Percentiles rank a stretch among this genome's conserved stretches.
These are phyloP conservation scores for Cladosporium phlei DNA, from an alignment of 2,329 filamentous ascomycete genomes.

Conservation along the genomic window DNA sequence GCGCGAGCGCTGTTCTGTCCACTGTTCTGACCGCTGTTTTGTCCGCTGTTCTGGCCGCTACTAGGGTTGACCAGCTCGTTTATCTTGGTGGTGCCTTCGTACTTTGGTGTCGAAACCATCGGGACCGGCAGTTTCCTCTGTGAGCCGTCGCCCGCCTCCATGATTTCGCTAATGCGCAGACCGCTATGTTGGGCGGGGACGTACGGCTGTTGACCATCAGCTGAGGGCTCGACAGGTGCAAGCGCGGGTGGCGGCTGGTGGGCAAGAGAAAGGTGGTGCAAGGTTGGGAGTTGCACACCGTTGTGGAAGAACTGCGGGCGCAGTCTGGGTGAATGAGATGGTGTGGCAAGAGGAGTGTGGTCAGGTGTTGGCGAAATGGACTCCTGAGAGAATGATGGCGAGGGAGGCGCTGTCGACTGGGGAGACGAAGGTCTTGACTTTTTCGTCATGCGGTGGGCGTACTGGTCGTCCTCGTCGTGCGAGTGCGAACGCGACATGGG, in stretches of 20 bases:
- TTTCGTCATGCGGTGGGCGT: slow-evolving; percentile 71
- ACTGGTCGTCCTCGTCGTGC: slow-evolving; percentile 76
- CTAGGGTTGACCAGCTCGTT: slow-evolving; percentile 70
- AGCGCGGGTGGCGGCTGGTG: slow-evolving; percentile 56
- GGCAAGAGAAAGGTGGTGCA: slow-evolving; percentile 67
- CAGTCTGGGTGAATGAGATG: slow-evolving; percentile 88
- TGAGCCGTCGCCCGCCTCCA: slow-evolving; percentile 79
- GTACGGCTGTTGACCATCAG: slow-evolving; percentile 56
- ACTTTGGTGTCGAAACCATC: slow-evolving; percentile 58
- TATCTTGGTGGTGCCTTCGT: slow-evolving; percentile 54
- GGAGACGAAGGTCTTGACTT: slow-evolving; percentile 89
- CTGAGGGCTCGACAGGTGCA: slow-evolving; percentile 65
- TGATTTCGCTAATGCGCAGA: slow-evolving; percentile 85
- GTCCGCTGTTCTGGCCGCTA: slow-evolving; percentile 65
- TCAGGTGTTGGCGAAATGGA: slow-evolving; percentile 93
- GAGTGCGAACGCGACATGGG: slow-evolving; percentile 90
- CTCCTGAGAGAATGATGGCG: slow-evolving; percentile 93
- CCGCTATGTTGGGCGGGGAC: slow-evolving; percentile 57
- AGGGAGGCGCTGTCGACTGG: slow-evolving; percentile 91
- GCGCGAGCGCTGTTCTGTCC: slow-evolving; percentile 31
- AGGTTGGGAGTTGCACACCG: slow-evolving; percentile 77
- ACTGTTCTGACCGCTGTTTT: slow-evolving; percentile 65
- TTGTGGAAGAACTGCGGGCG: slow-evolving; percentile 64
- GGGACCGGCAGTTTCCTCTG: slow-evolving; percentile 89
- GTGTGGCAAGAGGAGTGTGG: slow-evolving; percentile 96